phyloP scores from a whole-genome alignment of 73 alveolate genomes.

The Stentor coeruleus region DNA sequence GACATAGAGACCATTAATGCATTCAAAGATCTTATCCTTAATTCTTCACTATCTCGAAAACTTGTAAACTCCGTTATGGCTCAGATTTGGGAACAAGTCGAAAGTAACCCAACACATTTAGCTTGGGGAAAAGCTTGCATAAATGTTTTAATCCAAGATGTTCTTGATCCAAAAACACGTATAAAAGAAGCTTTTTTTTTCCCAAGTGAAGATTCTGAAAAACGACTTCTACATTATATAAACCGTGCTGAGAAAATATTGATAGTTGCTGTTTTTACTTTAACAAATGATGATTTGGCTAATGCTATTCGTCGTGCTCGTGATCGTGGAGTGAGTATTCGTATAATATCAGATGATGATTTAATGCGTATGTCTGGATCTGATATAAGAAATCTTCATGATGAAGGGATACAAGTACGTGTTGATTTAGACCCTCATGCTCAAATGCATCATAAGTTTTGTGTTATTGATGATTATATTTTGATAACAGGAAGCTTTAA shows the following conservation, averaged over 20 bases:
- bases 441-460: constrained; percentile 96
- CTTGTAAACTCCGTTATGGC: background rate
- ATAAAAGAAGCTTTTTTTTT: constrained; percentile 57
- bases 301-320: constrained; percentile 74
- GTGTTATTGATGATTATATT: constrained; percentile 79
- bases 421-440: constrained; percentile 72
- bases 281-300: constrained; percentile 78
- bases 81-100: background rate
- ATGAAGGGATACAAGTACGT: constrained; percentile 72
- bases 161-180: constrained; percentile 44
- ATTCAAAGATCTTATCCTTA: background rate
- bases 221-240: constrained; percentile 38
- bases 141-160: constrained; percentile 30
- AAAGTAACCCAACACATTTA: background rate
- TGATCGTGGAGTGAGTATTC: constrained; percentile 74
- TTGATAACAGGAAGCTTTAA: constrained; percentile 91
- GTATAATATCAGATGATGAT: constrained; percentile 92
- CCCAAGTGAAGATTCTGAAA: constrained; percentile 54
- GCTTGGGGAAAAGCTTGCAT: constrained; percentile 29
- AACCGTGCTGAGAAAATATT: constrained; percentile 55
- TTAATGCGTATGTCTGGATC: constrained; percentile 72
- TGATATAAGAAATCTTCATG: constrained; percentile 74
- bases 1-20: background rate
- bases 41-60: background rate
- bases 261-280: constrained; percentile 81